Evolutionary conservation across 768 basidiomycete species (phyloP).

Genomic region (Lentinula sp.): DNA sequence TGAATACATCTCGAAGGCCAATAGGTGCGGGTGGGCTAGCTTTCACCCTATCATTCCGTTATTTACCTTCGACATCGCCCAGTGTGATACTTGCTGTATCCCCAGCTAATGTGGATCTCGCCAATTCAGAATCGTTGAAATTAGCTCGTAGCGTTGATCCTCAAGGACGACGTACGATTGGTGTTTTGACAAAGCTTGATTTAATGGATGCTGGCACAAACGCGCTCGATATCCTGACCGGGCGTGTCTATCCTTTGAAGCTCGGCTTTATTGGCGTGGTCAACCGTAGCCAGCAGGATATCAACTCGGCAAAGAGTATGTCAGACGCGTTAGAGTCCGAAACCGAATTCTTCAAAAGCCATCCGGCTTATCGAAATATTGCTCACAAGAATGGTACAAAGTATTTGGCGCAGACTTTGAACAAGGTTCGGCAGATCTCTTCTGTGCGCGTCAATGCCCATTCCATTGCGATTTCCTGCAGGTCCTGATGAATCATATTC

Average conservation of each 20-base stretch:
- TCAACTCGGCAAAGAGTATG: conserved; percentile 84
- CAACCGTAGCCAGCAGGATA: conserved; percentile 96
- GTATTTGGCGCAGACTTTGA: conserved; percentile 88
- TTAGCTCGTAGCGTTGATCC: conserved; percentile 94
- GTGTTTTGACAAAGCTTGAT: conserved; percentile 95
- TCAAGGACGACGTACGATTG: conserved; percentile 93
- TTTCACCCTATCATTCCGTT: neutral
- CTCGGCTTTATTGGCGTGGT: conserved; percentile 98
- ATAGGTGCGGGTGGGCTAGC: conserved; percentile 55
- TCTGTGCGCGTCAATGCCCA: neutral
- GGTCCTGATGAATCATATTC: conserved; percentile 96
- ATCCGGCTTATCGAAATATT: conserved; percentile 91
- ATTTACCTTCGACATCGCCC: neutral
- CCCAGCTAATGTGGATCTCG: conserved; percentile 95
- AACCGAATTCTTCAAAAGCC: conserved; percentile 84
- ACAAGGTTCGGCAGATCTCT: conserved; percentile 59
- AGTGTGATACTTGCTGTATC: conserved; percentile 97
- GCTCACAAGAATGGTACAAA: conserved; percentile 97
- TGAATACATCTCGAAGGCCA: conserved; percentile 95
- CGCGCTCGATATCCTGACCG: conserved; percentile 91
- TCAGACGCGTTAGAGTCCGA: conserved; percentile 79
- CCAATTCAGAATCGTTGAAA: conserved; percentile 97
- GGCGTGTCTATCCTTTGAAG: conserved; percentile 96
- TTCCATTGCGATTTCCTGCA: conserved; percentile 14
- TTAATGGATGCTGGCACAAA: conserved; percentile 99